A percentile compares a stretch with the other conserved stretches of the same genome.
These are phyloP conservation scores for Grigorovia transvaalensis DNA, from an alignment of 805 yeast genomes.

Conservation along the genomic window DNA sequence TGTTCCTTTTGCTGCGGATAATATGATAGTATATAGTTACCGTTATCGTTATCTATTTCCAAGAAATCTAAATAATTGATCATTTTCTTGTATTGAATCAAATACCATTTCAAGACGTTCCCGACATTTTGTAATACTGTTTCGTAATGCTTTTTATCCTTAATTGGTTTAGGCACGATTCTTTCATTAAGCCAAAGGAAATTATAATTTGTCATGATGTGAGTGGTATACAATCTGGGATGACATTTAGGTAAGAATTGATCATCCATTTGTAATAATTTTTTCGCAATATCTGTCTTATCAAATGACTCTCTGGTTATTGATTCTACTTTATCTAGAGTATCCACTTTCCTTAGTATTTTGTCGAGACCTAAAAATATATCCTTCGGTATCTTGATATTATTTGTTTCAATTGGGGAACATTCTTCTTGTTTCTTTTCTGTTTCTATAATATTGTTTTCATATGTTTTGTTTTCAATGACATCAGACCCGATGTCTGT, in stretches of 20 bases:
- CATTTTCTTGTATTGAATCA: conserved; percentile 10
- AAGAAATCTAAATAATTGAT: conserved; percentile 6
- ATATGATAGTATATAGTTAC: not conserved
- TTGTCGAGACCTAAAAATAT: conserved; percentile 1
- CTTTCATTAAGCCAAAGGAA: conserved; percentile 7
- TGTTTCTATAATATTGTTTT: not conserved
- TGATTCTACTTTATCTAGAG: conserved; percentile 6
- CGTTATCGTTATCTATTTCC: conserved; percentile 1
- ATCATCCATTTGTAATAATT: conserved; percentile 1
- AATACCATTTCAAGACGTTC: conserved; percentile 11
- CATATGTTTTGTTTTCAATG: not conserved
- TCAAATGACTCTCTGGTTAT: conserved; percentile 2
- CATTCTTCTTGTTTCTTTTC: not conserved
- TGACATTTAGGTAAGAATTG: conserved; percentile 5
- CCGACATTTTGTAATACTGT: conserved; percentile 7
- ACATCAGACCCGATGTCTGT: too few species aligned
- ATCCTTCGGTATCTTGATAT: not conserved
- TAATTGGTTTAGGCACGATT: not conserved
- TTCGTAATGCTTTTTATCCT: not conserved
- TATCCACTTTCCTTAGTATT: conserved; percentile 9
- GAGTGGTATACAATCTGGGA: conserved; percentile 7
- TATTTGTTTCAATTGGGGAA: not conserved
- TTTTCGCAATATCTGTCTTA: conserved; percentile 2
- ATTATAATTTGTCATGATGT: conserved; percentile 8
- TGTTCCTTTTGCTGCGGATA: conserved; percentile 1